phyloP scores from a whole-genome alignment of 495 filamentous ascomycete genomes.

The Aspergillus egyptiacus region DNA sequence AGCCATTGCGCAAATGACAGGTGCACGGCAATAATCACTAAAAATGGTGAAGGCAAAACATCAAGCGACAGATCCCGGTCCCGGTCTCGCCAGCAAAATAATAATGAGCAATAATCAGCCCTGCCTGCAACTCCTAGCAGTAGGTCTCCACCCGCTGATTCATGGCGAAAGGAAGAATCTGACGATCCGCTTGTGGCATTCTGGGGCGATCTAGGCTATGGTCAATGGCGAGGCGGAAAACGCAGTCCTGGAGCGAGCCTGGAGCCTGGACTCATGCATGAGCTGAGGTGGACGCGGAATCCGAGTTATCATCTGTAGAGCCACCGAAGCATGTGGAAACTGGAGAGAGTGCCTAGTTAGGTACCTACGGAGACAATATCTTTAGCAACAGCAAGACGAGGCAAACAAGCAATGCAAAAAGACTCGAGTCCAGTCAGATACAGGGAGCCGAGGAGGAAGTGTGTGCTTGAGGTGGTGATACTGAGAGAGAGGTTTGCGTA shows the following conservation, averaged over 20 bases:
- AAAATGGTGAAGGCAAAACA: constrained; percentile 13
- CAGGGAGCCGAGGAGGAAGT: neutral
- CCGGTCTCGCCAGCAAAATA: neutral
- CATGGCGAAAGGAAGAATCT: too few species aligned
- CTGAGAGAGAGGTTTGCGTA: constrained; percentile 21
- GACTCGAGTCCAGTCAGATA: neutral
- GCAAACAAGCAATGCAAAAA: neutral
- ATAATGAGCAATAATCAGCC: constrained; percentile 12
- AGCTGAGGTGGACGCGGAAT: constrained; percentile 3
- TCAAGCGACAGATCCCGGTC: neutral
- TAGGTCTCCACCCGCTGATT: constrained; percentile 14
- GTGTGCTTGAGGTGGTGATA: neutral
- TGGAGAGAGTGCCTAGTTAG: neutral
- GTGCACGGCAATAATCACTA: constrained; percentile 15
- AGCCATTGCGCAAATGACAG: constrained; percentile 15
- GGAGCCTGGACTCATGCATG: constrained; percentile 7
- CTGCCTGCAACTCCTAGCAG: constrained; percentile 17
- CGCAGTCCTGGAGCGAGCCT: too few species aligned
- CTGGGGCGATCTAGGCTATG: too few species aligned
- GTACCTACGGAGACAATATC: neutral
- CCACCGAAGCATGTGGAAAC: neutral
- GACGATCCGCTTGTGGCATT: constrained; percentile 8
- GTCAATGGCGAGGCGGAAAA: too few species aligned
- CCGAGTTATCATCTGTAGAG: constrained; percentile 1
- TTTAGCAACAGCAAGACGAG: neutral